phyloP scores from a whole-genome alignment of 2,329 filamentous ascomycete genomes.

The Aotearoamyces nothofagi region DNA sequence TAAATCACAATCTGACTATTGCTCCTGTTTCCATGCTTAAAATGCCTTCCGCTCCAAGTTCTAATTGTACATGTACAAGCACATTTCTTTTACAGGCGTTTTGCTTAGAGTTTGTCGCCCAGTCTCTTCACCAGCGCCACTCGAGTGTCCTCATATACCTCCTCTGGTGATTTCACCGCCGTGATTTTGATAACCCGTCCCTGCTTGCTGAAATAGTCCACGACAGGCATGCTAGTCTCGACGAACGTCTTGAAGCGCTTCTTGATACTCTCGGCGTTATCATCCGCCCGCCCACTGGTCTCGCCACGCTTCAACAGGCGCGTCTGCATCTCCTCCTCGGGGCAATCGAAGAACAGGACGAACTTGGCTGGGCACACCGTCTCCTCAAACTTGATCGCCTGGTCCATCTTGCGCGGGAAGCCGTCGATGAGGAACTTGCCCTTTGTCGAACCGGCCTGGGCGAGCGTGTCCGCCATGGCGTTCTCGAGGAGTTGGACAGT shows the following conservation, averaged over 20 bases:
- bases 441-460: constrained; percentile 30
- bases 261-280: constrained; percentile 89
- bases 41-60: background rate
- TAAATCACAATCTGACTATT: too few relatives aligned
- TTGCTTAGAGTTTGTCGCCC: constrained; percentile 24
- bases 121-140: constrained; percentile 33
- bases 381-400: constrained; percentile 87
- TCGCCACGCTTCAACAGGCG: constrained; percentile 78
- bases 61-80: too few relatives aligned
- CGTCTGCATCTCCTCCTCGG: constrained; percentile 75
- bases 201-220: constrained; percentile 66
- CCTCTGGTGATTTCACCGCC: constrained; percentile 52
- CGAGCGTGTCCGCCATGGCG: constrained; percentile 64
- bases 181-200: constrained; percentile 68
- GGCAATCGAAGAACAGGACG: constrained; percentile 89
- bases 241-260: constrained; percentile 92
- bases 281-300: constrained; percentile 81
- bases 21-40: constrained; percentile 1
- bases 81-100: background rate
- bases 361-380: constrained; percentile 70
- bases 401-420: constrained; percentile 95
- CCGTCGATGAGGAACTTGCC: constrained; percentile 66
- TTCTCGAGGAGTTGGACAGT: constrained; percentile 89
- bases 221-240: constrained; percentile 95
- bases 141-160: constrained; percentile 38